phyloP scores from a whole-genome alignment of 2,329 filamentous ascomycete species.

The Colletotrichum tanaceti region DNA sequence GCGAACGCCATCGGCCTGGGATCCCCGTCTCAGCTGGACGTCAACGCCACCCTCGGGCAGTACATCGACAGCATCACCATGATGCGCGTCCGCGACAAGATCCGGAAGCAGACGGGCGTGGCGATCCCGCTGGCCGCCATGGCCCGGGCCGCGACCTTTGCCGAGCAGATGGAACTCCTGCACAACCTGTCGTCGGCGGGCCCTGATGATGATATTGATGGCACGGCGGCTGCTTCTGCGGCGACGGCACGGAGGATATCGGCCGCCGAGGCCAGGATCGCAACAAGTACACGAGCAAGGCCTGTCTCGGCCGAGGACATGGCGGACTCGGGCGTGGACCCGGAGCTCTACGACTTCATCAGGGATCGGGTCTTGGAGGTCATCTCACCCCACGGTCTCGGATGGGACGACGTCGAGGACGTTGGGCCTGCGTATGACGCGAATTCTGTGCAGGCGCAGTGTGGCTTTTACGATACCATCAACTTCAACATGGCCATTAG shows the following conservation, averaged over 20 bases:
- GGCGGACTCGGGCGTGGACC: not conserved
- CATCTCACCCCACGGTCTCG: not conserved
- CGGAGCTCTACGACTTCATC: not conserved
- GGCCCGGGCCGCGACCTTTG: not conserved
- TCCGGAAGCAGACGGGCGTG: not conserved
- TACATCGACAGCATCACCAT: not conserved
- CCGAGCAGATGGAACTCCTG: conserved; percentile 13
- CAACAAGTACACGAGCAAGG: not conserved
- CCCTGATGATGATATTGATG: too few relatives aligned
- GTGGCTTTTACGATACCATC: not conserved
- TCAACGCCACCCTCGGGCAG: not conserved
- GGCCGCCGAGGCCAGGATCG: not conserved
- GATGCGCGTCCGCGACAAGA: not conserved
- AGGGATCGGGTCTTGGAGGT: not conserved
- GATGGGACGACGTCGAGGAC: not conserved
- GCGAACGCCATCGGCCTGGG: not conserved
- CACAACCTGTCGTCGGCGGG: conserved; percentile 1
- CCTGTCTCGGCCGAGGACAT: not conserved
- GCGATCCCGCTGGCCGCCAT: conserved; percentile 9
- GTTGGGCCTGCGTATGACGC: not conserved
- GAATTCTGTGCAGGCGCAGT: conserved; percentile 2
- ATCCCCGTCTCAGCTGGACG: not conserved
- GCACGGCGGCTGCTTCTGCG: too few relatives aligned
- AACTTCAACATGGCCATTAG: conserved; percentile 1
- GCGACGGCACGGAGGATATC: too few relatives aligned